Evolutionary conservation across 495 filamentous ascomycete species (phyloP), one percentile per base, ranked within the genome.

Genomic region (Beverwykella pulmonaria): DNA sequence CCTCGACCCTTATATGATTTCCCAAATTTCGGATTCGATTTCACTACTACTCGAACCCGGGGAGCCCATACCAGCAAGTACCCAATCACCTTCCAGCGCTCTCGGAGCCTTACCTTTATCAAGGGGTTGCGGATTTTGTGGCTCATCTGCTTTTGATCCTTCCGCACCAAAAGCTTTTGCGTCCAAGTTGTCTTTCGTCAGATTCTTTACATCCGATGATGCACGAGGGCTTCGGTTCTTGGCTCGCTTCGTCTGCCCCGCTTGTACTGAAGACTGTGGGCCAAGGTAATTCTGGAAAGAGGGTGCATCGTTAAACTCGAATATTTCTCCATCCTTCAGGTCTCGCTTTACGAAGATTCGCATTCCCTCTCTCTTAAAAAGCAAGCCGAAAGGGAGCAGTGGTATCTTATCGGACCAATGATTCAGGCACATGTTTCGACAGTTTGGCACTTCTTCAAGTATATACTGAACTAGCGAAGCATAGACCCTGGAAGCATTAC

Each of bases 321-420:
- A 30, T 25, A 54, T 20, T 15, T 54, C 19, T 14, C 52, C 52
- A 22, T 32, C 29, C 19, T 9, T 8, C 2, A 10, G 25, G 25
- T 15, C 19, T 26, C 5, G 2, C 3, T 26, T 54, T 8, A 34
- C 27, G 23, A 32, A 27, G 17, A 54, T 54, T 5, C 17, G 8
- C 27, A 32, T 19, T 19, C 26, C 52, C 17, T 48, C 15, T 29
- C 25, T 60, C 5, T 22, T 7, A 20, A 60, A 49, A 4, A 60
- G 57, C 39, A 30, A 6, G 25, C 39, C 12, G 30, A 60, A 60
- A 29, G 57, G 57, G 5, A 49, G n/a, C 49, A 60, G 2, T 10
- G 57, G 32, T 15, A 30, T 14, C 10, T 60, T 1, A 2, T 14
- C 22, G 17, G 25, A 19, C 23, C 20, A 25, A 19, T 30, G 25